Evolutionary conservation across 352 stramenopile species (phyloP).

Genomic region (Phytopythium chamaehyphon): DNA sequence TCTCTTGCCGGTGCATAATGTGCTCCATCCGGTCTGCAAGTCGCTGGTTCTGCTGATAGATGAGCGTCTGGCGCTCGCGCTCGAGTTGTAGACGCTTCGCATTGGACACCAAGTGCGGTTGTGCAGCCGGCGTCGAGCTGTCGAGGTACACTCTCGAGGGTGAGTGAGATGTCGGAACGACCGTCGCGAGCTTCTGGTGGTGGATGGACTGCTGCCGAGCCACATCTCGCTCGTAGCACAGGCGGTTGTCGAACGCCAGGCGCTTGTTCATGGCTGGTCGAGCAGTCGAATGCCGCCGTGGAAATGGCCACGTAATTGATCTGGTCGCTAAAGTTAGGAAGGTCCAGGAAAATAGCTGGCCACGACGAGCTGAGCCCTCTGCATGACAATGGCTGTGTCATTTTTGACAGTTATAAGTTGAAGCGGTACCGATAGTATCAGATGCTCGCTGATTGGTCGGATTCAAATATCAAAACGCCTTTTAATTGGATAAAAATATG

Average conservation of each 20-base stretch:
- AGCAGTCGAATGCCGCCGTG: background rate
- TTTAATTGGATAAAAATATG: too few relatives aligned
- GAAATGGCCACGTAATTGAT: too few relatives aligned
- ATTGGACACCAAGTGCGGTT: constrained; percentile 46
- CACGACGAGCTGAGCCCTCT: too few relatives aligned
- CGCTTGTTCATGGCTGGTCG: constrained; percentile 56
- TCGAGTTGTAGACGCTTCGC: constrained; percentile 61
- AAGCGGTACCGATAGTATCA: too few relatives aligned
- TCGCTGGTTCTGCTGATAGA: constrained; percentile 67
- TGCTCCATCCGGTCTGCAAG: constrained; percentile 70
- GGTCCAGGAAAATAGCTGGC: too few relatives aligned
- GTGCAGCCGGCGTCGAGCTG: constrained; percentile 38
- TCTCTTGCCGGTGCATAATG: constrained; percentile 63
- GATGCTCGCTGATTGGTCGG: too few relatives aligned
- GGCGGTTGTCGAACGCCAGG: constrained; percentile 73
- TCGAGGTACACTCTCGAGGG: constrained; percentile 60
- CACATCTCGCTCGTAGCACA: constrained; percentile 81
- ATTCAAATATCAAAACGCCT: too few relatives aligned
- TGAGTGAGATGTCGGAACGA: constrained; percentile 54
- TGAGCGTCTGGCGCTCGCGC: constrained; percentile 51
- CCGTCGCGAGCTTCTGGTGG: constrained; percentile 56
- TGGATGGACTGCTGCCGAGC: constrained; percentile 54
- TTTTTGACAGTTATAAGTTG: too few relatives aligned
- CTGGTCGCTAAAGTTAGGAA: too few relatives aligned
- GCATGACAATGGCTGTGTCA: too few relatives aligned